Percentiles rank a stretch among this genome's conserved stretches.
phyloP scores from a whole-genome alignment of 2,329 filamentous ascomycete species.

The Cladosporium sp. region DNA sequence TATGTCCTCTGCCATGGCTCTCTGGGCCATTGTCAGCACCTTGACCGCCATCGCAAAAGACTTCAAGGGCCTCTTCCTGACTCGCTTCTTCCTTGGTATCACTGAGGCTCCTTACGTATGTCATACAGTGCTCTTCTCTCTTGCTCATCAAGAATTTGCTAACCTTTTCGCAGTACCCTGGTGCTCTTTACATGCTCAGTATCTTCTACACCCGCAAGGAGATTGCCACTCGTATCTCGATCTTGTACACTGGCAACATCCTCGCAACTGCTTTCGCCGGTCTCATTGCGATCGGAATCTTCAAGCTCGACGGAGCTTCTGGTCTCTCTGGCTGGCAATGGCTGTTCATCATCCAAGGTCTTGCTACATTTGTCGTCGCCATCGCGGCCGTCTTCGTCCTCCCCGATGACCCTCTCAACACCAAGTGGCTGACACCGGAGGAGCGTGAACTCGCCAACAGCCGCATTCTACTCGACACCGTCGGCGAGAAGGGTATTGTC shows the following conservation, averaged over 20 bases:
- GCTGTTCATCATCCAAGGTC: slow-evolving; percentile 64
- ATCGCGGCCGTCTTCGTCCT: slow-evolving; percentile 52
- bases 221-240: slow-evolving; percentile 20
- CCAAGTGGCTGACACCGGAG: slow-evolving; percentile 20
- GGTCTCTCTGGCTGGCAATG: slow-evolving; percentile 52
- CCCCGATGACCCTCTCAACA: slow-evolving; percentile 54
- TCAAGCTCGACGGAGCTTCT: slow-evolving; percentile 50
- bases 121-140: neutral
- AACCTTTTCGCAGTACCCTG: slow-evolving; percentile 34
- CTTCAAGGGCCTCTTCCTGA: slow-evolving; percentile 32
- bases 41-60: slow-evolving; percentile 30
- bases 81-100: slow-evolving; percentile 36
- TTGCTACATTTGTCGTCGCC: slow-evolving; percentile 57
- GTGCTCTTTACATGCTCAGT: slow-evolving; percentile 41
- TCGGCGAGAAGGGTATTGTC: slow-evolving; percentile 40
- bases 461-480: slow-evolving; percentile 47
- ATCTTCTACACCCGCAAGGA: slow-evolving; percentile 44
- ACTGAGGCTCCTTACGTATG: slow-evolving; percentile 39
- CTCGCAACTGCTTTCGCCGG: slow-evolving; percentile 63
- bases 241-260: slow-evolving; percentile 23
- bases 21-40: slow-evolving; percentile 31
- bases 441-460: slow-evolving; percentile 41
- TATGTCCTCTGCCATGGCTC: slow-evolving; percentile 27
- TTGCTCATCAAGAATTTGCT: neutral
- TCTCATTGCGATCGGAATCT: slow-evolving; percentile 50